Evolutionary conservation across 2,329 filamentous ascomycete genomes (phyloP).

Genomic region (Aspergillus japonicus): DNA sequence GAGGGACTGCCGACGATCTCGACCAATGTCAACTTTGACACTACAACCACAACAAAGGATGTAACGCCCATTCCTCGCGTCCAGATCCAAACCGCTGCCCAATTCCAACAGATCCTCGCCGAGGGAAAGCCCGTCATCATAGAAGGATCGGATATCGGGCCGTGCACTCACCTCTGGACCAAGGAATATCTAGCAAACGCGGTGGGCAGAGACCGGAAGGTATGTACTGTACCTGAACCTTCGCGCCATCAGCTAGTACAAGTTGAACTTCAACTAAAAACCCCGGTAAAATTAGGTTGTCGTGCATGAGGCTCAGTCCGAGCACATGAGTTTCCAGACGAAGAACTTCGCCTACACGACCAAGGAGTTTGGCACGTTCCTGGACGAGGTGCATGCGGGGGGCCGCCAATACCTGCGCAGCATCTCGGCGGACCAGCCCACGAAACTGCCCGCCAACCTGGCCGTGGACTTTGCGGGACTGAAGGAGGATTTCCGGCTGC

Average conservation of each 20-base stretch:
- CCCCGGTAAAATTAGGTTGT: slow-evolving; percentile 55
- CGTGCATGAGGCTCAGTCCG: slow-evolving; percentile 66
- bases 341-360: slow-evolving; percentile 82
- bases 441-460: slow-evolving; percentile 68
- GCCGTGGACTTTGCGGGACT: slow-evolving; percentile 69
- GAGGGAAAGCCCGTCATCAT: slow-evolving; percentile 64
- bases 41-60: slow-evolving; percentile 2
- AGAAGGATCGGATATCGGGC: slow-evolving; percentile 63
- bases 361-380: slow-evolving; percentile 65
- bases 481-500: slow-evolving; percentile 67
- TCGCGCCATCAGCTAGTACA: no score
- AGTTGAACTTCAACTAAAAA: neutral
- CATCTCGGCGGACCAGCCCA: slow-evolving; percentile 67
- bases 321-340: slow-evolving; percentile 73
- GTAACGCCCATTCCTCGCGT: slow-evolving; percentile 51
- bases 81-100: slow-evolving; percentile 50
- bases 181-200: slow-evolving; percentile 63
- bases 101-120: slow-evolving; percentile 62
- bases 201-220: slow-evolving; percentile 62
- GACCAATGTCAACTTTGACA: slow-evolving; percentile 15
- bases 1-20: neutral
- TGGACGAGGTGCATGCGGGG: slow-evolving; percentile 59
- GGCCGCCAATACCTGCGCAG: slow-evolving; percentile 74
- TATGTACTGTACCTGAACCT: slow-evolving; percentile 32
- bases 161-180: slow-evolving; percentile 67